phyloP scores from a whole-genome alignment of 345 rosid species.

The Aethionema arabicum region DNA sequence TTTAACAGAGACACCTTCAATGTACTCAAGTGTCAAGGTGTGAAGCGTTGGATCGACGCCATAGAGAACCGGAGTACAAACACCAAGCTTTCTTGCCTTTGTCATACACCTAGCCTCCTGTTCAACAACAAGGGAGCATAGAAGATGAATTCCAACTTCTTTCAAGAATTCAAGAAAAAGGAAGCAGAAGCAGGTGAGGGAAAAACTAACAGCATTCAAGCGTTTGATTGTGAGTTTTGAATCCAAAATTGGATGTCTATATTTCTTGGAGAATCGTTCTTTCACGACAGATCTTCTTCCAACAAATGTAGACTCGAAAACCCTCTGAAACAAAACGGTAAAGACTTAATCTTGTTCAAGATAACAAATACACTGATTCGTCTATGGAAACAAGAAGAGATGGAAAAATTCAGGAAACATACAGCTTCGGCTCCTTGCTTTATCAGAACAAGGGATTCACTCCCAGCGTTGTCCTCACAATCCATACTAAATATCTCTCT shows the following conservation, averaged over 20 bases:
- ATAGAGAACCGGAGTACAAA: conserved; percentile 70
- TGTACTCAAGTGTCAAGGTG: conserved; percentile 76
- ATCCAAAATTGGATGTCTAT: conserved; percentile 88
- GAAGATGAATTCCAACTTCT: neutral
- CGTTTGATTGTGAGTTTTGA: conserved; percentile 81
- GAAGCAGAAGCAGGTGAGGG: neutral
- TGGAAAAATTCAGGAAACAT: conserved; percentile 24
- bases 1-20: conserved; percentile 78
- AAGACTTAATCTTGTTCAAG: neutral
- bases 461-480: conserved; percentile 25
- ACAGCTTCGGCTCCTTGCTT: conserved; percentile 93
- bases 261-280: conserved; percentile 94
- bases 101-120: conserved; percentile 98
- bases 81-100: conserved; percentile 89
- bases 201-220: conserved; percentile 72
- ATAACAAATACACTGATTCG: neutral
- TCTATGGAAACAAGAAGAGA: neutral
- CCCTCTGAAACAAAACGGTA: conserved; percentile 49
- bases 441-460: conserved; percentile 44
- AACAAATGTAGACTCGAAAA: conserved; percentile 74
- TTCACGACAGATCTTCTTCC: conserved; percentile 74
- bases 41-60: conserved; percentile 72
- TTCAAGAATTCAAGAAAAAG: neutral
- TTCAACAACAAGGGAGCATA: conserved; percentile 12
- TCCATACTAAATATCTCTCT: conserved; percentile 35